Evolutionary conservation across 441 rosid species (phyloP).

Genomic region (Gossypium gossypioides): DNA sequence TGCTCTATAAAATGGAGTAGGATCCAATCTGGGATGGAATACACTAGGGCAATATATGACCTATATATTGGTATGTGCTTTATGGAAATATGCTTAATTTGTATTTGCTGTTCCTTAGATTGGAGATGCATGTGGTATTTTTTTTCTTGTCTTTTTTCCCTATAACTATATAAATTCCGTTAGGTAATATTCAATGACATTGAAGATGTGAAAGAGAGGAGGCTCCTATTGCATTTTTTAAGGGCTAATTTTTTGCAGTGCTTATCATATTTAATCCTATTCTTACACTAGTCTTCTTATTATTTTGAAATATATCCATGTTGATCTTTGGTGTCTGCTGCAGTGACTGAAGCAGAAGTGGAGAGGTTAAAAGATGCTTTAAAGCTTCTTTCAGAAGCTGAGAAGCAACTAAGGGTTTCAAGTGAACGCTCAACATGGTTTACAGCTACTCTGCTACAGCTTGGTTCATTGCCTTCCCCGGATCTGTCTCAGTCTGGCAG

Average conservation of each 20-base stretch:
- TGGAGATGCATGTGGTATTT: not conserved
- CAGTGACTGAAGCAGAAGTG: constrained; percentile 76
- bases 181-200: not conserved
- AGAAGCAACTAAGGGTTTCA: constrained; percentile 78
- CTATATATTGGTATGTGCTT: not conserved
- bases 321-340: constrained; percentile 21
- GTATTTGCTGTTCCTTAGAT: not conserved
- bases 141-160: not conserved
- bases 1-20: not conserved
- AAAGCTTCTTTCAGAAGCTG: constrained; percentile 93
- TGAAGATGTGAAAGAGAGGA: not conserved
- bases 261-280: not conserved
- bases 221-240: not conserved
- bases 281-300: not conserved
- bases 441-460: constrained; percentile 87
- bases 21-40: not conserved
- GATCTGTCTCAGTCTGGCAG: constrained; percentile 66
- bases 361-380: constrained; percentile 84
- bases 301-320: not conserved
- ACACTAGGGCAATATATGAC: not conserved
- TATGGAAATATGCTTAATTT: not conserved
- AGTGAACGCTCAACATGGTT: constrained; percentile 97
- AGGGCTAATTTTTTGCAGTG: not conserved
- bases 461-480: constrained; percentile 75
- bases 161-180: not conserved